These are phyloP conservation scores for Dalechampia spathulata DNA, from an alignment of 441 rosid species.

Conservation along the genomic window DNA sequence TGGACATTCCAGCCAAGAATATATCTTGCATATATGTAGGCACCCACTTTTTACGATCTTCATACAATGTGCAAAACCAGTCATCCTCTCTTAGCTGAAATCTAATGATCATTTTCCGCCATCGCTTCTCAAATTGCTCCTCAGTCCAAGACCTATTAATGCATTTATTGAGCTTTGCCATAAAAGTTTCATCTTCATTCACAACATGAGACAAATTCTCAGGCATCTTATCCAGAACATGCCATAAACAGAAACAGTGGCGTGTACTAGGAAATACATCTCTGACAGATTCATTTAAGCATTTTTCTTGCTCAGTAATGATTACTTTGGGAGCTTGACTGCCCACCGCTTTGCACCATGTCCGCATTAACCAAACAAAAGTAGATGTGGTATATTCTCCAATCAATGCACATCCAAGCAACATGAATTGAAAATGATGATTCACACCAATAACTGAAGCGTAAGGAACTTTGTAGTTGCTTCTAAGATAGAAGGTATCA, in stretches of 20 bases:
- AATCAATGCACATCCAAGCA: slow-evolving; percentile 71
- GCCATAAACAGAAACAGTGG: slow-evolving; percentile 73
- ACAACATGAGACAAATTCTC: slow-evolving; percentile 55
- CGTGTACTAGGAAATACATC: slow-evolving; percentile 46
- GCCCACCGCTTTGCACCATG: slow-evolving; percentile 77
- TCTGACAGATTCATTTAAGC: slow-evolving; percentile 40
- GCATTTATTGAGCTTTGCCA: slow-evolving; percentile 64
- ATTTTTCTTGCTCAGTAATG: slow-evolving; percentile 50
- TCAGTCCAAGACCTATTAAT: slow-evolving; percentile 70
- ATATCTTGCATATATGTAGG: slow-evolving; percentile 59
- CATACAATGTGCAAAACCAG: slow-evolving; percentile 57
- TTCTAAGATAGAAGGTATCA: slow-evolving; percentile 57
- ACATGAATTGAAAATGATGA: slow-evolving; percentile 65
- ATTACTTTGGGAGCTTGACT: slow-evolving; percentile 66
- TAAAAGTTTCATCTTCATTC: slow-evolving; percentile 52
- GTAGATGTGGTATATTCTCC: slow-evolving; percentile 54
- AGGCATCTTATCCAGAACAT: slow-evolving; percentile 48
- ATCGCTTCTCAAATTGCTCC: slow-evolving; percentile 58
- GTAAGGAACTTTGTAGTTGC: slow-evolving; percentile 73
- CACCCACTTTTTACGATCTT: slow-evolving; percentile 71
- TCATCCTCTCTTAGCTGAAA: slow-evolving; percentile 58
- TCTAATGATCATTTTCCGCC: slow-evolving; percentile 62
- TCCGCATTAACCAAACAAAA: slow-evolving; percentile 61
- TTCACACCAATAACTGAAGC: slow-evolving; percentile 74
- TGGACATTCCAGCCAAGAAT: slow-evolving; percentile 62